A percentile compares a stretch with the other conserved stretches of the same genome.
Evolutionary conservation across 371 early-diverging fungal genomes (phyloP).

Genomic region (Phascolomyces articulosus): DNA sequence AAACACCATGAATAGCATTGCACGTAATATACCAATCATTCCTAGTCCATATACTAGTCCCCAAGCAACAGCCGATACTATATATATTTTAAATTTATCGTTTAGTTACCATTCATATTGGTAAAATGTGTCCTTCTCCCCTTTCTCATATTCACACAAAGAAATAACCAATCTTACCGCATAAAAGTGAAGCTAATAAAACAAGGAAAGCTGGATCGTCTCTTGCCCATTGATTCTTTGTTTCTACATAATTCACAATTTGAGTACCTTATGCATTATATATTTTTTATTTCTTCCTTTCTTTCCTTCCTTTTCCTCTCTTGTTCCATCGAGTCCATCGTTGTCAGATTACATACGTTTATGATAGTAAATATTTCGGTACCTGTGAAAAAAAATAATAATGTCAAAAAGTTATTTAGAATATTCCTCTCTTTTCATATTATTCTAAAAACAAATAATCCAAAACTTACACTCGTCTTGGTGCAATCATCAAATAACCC

Average conservation of each 20-base stretch:
- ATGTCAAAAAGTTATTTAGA: background rate
- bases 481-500: slow-evolving; percentile 83
- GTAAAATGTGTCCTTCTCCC: no score
- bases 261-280: background rate
- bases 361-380: slow-evolving; percentile 90
- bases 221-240: slow-evolving; percentile 95
- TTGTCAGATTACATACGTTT: slow-evolving; percentile 71
- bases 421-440: background rate
- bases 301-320: background rate
- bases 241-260: slow-evolving; percentile 58
- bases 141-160: background rate
- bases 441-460: no score
- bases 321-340: background rate
- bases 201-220: slow-evolving; percentile 94
- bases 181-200: slow-evolving; percentile 60
- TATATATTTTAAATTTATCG: no score
- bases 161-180: slow-evolving; percentile 47
- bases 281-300: background rate
- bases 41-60: slow-evolving; percentile 69
- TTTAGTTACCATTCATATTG: no score
- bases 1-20: slow-evolving; percentile 74
- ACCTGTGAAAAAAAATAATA: slow-evolving; percentile 46
- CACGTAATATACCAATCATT: slow-evolving; percentile 60
- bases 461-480: slow-evolving; percentile 79
- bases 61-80: slow-evolving; percentile 77